phyloP scores from a whole-genome alignment of 768 basidiomycete species.

The Lactifluus pinguis region DNA sequence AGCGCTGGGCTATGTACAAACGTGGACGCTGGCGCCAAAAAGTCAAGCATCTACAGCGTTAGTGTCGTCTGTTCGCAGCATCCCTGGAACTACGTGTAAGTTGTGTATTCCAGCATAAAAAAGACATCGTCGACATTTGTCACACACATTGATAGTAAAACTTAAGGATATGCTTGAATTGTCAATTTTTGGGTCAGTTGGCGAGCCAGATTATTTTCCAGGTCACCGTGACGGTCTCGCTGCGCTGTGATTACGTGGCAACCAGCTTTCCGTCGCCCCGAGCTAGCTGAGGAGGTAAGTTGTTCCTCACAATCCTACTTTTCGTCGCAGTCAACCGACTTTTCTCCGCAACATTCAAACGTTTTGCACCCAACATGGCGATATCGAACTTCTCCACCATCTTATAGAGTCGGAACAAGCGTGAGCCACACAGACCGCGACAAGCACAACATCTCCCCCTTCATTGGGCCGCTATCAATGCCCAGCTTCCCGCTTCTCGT shows the following conservation, averaged over 20 bases:
- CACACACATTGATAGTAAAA: no score
- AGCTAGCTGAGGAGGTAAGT: constrained; percentile 3
- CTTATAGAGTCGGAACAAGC: constrained; percentile 67
- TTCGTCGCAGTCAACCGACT: neutral
- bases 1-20: no score
- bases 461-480: constrained; percentile 98
- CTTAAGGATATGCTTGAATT: neutral
- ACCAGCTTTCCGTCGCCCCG: neutral
- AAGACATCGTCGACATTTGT: no score
- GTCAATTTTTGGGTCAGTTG: no score
- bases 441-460: constrained; percentile 88
- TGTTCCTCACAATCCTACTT: neutral
- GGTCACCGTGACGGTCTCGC: neutral
- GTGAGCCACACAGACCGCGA: constrained; percentile 66
- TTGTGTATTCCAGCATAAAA: no score
- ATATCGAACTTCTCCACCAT: constrained; percentile 47
- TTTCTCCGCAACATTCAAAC: constrained; percentile 33
- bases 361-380: constrained; percentile 90
- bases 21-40: no score
- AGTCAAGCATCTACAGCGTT: no score
- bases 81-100: no score
- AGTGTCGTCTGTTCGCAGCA: no score
- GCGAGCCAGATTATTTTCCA: no score
- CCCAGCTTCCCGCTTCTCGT: constrained; percentile 80
- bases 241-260: neutral